A percentile compares a stretch with the other conserved stretches of the same genome.
Evolutionary conservation across 805 yeast genomes (phyloP).

Genomic region (Teunomyces kruisii): DNA sequence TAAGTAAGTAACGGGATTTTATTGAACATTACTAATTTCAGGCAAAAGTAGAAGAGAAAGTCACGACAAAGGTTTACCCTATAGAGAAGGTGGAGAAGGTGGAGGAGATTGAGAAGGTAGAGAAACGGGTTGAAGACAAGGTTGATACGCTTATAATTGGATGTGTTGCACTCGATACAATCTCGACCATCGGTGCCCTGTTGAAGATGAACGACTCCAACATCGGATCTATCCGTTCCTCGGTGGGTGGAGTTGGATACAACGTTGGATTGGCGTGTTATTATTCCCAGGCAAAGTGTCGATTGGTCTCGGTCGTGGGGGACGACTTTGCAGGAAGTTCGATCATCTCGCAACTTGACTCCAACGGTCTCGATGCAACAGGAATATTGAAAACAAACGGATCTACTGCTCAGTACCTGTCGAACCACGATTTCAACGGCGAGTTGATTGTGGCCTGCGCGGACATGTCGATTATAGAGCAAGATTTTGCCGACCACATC

Average conservation of each 20-base stretch:
- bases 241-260: slow-evolving; percentile 84
- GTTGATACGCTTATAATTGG: slow-evolving; percentile 58
- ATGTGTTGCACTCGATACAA: slow-evolving; percentile 72
- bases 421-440: slow-evolving; percentile 64
- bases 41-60: slow-evolving; percentile 1
- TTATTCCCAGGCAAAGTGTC: slow-evolving; percentile 26
- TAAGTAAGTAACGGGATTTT: slow-evolving; percentile 9
- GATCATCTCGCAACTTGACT: slow-evolving; percentile 29
- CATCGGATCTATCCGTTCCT: slow-evolving; percentile 58
- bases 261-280: slow-evolving; percentile 70
- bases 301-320: slow-evolving; percentile 62
- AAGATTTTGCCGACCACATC: slow-evolving; percentile 43
- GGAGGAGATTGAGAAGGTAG: neutral
- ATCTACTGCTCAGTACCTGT: slow-evolving; percentile 69
- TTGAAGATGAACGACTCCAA: slow-evolving; percentile 59
- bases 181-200: slow-evolving; percentile 43
- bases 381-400: slow-evolving; percentile 35
- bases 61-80: too few relatives aligned
- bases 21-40: neutral
- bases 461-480: slow-evolving; percentile 73
- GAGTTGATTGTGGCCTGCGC: slow-evolving; percentile 74
- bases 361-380: slow-evolving; percentile 25
- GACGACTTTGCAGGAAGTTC: slow-evolving; percentile 53
- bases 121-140: neutral
- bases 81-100: too few relatives aligned